Evolutionary conservation across 345 rosid species (phyloP).

Genomic region (Eucalyptus shirleyi): DNA sequence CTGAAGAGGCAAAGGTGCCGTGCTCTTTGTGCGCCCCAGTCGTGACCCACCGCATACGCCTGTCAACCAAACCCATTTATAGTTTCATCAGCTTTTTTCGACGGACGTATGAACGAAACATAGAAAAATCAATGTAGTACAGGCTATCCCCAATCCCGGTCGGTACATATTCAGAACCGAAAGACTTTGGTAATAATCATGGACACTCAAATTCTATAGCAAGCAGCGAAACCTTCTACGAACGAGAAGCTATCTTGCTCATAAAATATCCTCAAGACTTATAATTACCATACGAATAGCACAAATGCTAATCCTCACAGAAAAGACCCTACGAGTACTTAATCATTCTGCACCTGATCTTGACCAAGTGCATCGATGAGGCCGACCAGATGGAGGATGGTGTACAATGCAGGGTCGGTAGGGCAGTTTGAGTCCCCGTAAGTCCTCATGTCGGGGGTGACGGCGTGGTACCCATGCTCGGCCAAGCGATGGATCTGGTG

Average conservation of each 20-base stretch:
- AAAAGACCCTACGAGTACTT: neutral
- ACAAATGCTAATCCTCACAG: too few species aligned
- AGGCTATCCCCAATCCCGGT: neutral
- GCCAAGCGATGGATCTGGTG: constrained; percentile 10
- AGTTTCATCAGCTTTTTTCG: neutral
- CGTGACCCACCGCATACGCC: constrained; percentile 7
- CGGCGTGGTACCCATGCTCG: neutral
- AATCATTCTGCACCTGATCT: neutral
- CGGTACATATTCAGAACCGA: neutral
- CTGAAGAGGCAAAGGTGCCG: constrained; percentile 6
- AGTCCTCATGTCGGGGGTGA: constrained; percentile 11
- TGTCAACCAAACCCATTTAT: neutral
- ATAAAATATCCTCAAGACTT: neutral
- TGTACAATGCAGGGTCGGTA: neutral
- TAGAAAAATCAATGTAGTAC: neutral
- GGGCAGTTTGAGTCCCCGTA: constrained; percentile 4
- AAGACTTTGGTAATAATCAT: neutral
- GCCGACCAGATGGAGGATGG: constrained; percentile 3
- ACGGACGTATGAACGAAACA: neutral
- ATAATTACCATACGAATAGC: too few species aligned
- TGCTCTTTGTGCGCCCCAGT: neutral
- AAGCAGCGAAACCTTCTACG: neutral
- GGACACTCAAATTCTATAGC: neutral
- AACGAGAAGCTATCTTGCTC: neutral
- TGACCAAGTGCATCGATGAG: constrained; percentile 3